phyloP scores from a whole-genome alignment of 2,329 filamentous ascomycete species.

The Endoconidiophora polonica region DNA sequence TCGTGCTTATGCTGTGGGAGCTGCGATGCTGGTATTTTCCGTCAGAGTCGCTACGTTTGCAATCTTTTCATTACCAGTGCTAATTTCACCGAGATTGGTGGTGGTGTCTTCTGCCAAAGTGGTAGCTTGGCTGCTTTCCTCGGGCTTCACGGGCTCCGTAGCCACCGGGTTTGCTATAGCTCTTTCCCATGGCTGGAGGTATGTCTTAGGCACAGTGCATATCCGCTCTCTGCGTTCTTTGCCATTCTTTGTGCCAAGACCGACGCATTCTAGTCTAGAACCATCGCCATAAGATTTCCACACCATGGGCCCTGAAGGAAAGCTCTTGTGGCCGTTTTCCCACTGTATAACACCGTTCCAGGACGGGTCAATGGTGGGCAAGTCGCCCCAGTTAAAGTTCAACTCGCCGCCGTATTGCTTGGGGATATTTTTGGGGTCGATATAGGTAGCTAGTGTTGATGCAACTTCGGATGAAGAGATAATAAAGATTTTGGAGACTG shows the following conservation, averaged over 20 bases:
- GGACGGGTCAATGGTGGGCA: slow-evolving; percentile 53
- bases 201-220: slow-evolving; percentile 33
- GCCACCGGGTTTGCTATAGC: neutral
- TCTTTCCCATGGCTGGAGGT: slow-evolving; percentile 17
- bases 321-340: slow-evolving; percentile 34
- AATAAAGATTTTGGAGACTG: slow-evolving; percentile 92
- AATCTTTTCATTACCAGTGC: slow-evolving; percentile 17
- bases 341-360: slow-evolving; percentile 34
- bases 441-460: slow-evolving; percentile 61
- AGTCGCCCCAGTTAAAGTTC: slow-evolving; percentile 64
- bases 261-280: slow-evolving; percentile 33
- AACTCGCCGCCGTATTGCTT: slow-evolving; percentile 79
- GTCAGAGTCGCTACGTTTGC: slow-evolving; percentile 1
- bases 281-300: slow-evolving; percentile 36
- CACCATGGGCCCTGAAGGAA: slow-evolving; percentile 39
- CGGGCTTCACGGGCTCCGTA: neutral
- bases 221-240: slow-evolving; percentile 30
- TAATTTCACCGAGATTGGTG: slow-evolving; percentile 9
- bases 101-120: slow-evolving; percentile 1
- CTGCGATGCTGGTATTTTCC: slow-evolving; percentile 1
- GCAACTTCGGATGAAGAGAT: slow-evolving; percentile 56
- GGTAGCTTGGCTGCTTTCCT: slow-evolving; percentile 4
- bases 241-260: slow-evolving; percentile 31
- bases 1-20: slow-evolving; percentile 1
- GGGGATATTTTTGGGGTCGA: slow-evolving; percentile 69